These are phyloP conservation scores for Hypoxylon fuscum DNA, from an alignment of 495 filamentous ascomycete species.

Conservation along the genomic window DNA sequence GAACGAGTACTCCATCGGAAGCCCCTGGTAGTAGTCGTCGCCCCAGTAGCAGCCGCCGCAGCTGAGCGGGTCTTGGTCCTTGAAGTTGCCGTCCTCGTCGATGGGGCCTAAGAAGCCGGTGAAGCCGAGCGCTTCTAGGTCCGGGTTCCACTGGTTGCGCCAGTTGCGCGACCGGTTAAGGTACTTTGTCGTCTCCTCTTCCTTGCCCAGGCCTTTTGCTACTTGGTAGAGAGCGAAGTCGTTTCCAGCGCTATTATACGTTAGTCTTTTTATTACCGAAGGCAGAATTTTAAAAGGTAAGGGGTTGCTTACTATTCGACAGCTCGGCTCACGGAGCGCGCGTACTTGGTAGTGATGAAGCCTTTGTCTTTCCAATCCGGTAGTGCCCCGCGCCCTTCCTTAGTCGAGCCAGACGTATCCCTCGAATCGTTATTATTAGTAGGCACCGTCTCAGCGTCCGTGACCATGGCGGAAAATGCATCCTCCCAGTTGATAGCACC, in stretches of 20 bases:
- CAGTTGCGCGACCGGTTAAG: slow-evolving; percentile 72
- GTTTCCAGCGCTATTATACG: slow-evolving; percentile 56
- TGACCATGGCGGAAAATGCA: slow-evolving; percentile 74
- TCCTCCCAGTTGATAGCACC: slow-evolving; percentile 73
- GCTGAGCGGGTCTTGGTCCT: slow-evolving; percentile 65
- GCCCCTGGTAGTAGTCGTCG: slow-evolving; percentile 67
- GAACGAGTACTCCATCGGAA: slow-evolving; percentile 76
- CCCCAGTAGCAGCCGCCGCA: slow-evolving; percentile 77
- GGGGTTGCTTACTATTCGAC: slow-evolving; percentile 66
- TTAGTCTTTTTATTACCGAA: too few species aligned
- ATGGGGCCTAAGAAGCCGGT: slow-evolving; percentile 73
- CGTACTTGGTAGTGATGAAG: slow-evolving; percentile 70
- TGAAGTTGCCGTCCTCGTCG: slow-evolving; percentile 61
- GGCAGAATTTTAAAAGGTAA: too few species aligned
- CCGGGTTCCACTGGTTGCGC: slow-evolving; percentile 76
- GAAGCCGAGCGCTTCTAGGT: slow-evolving; percentile 64
- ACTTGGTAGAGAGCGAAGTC: slow-evolving; percentile 73
- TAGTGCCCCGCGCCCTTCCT: slow-evolving; percentile 75
- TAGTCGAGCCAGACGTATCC: slow-evolving; percentile 69
- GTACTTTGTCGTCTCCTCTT: slow-evolving; percentile 66
- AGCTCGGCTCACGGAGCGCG: slow-evolving; percentile 69
- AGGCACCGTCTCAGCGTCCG: slow-evolving; percentile 71
- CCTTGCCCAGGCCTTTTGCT: slow-evolving; percentile 63
- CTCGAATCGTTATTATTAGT: slow-evolving; percentile 66
- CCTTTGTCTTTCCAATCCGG: slow-evolving; percentile 72